Conservation (phyloP, 805 yeast species). For the Wickerhamomyces hampshirensis region DNA sequence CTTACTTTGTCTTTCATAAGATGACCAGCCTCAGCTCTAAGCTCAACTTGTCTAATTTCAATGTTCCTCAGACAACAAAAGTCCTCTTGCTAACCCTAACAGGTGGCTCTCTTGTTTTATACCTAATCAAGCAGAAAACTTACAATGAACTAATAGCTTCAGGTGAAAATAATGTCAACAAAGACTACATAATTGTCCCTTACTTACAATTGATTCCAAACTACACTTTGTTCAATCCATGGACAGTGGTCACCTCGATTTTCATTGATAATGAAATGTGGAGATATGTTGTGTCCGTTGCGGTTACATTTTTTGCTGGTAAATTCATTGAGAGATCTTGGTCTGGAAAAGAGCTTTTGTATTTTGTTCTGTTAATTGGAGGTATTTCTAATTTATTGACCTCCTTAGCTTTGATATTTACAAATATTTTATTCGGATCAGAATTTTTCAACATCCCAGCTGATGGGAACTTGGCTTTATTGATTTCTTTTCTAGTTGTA, state of each 20-base stretch:
- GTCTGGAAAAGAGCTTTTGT: conserved; percentile 50
- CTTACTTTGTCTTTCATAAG: conserved; percentile 20
- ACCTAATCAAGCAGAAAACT: conserved; percentile 35
- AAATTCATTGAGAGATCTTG: conserved; percentile 62
- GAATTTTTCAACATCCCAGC: conserved; percentile 36
- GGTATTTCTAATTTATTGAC: conserved; percentile 46
- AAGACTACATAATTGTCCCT: conserved; percentile 46
- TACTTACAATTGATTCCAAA: conserved; percentile 61
- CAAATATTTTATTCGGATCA: conserved; percentile 23
- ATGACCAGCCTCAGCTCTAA: conserved; percentile 19
- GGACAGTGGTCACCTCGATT: conserved; percentile 61
- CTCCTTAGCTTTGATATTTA: conserved; percentile 21
- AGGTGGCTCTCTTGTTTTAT: conserved; percentile 35
- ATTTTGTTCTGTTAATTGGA: conserved; percentile 45
- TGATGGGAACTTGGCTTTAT: conserved; percentile 50
- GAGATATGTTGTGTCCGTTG: conserved; percentile 41
- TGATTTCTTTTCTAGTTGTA: conserved; percentile 56
- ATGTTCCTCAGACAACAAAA: conserved; percentile 45
- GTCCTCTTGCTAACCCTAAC: conserved; percentile 37
- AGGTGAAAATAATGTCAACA: conserved; percentile 24
- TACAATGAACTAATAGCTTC: conserved; percentile 23
- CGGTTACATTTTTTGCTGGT: conserved; percentile 53
- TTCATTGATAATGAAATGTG: conserved; percentile 54
- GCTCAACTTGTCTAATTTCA: conserved; percentile 17
- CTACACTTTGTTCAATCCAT: conserved; percentile 49